phyloP scores from a whole-genome alignment of 2,329 filamentous ascomycete species.

The Zymoseptoria crescenta region DNA sequence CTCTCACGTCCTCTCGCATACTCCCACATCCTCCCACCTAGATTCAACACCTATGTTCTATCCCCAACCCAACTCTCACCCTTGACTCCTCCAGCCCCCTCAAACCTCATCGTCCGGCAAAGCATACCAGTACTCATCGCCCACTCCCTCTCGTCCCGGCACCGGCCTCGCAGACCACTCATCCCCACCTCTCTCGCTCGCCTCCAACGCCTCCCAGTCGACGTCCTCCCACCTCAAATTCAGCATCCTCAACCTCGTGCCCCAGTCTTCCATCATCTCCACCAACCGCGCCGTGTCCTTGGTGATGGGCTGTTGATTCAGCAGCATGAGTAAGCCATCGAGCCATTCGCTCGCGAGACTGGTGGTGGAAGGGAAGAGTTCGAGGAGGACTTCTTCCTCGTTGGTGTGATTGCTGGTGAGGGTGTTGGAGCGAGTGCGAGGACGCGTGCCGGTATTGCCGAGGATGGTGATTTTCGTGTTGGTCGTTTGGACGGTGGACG shows the following conservation, averaged over 20 bases:
- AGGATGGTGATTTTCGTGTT: conserved; percentile 89
- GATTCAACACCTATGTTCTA: not conserved
- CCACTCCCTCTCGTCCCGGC: conserved; percentile 74
- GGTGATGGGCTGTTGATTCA: conserved; percentile 95
- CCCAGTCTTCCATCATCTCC: conserved; percentile 77
- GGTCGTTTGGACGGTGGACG: conserved; percentile 24
- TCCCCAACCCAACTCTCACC: not conserved
- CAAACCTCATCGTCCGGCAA: conserved; percentile 25
- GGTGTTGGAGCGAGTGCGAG: conserved; percentile 1
- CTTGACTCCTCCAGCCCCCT: not conserved
- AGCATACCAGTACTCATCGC: conserved; percentile 92
- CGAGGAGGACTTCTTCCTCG: conserved; percentile 65
- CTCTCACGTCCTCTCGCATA: not conserved
- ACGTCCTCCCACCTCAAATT: conserved; percentile 86
- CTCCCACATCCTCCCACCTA: not conserved
- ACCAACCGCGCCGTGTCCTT: conserved; percentile 88
- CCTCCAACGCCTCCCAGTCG: conserved; percentile 38
- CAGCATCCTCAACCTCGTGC: conserved; percentile 81
- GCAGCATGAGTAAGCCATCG: conserved; percentile 86
- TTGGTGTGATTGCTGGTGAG: not conserved
- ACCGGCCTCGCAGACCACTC: conserved; percentile 41
- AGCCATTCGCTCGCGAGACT: conserved; percentile 91
- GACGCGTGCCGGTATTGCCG: conserved; percentile 37
- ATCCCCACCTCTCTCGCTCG: conserved; percentile 18
- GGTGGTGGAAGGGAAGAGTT: conserved; percentile 72